Evolutionary conservation across 768 basidiomycete genomes (phyloP).

Genomic region (Crassisporium funariophilum): DNA sequence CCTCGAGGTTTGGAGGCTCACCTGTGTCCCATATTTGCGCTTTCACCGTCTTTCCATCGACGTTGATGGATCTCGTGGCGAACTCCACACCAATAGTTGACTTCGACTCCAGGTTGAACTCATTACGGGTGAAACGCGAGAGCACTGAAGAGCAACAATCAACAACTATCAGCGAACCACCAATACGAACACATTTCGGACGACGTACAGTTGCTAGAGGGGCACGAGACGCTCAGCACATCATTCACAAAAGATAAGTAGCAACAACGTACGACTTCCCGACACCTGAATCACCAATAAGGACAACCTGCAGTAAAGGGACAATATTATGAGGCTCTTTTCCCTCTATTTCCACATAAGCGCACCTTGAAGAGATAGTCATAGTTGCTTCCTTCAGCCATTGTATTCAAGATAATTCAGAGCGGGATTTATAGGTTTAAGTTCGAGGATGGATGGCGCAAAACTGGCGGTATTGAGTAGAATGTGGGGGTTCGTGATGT

Average conservation of each 20-base stretch:
- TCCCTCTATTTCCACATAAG: background rate
- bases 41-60: slow-evolving; percentile 97
- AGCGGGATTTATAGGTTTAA: slow-evolving; percentile 8
- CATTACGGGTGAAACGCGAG: slow-evolving; percentile 98
- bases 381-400: slow-evolving; percentile 95
- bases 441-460: slow-evolving; percentile 5
- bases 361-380: slow-evolving; percentile 97
- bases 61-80: slow-evolving; percentile 90
- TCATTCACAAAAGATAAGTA: slow-evolving; percentile 4
- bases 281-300: slow-evolving; percentile 99
- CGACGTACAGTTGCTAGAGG: slow-evolving; percentile 64
- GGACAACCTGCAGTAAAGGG: slow-evolving; percentile 70
- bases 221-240: slow-evolving; percentile 7
- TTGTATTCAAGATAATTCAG: slow-evolving; percentile 39
- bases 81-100: slow-evolving; percentile 99
- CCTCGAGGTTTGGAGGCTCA: slow-evolving; percentile 37
- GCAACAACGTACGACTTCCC: slow-evolving; percentile 90
- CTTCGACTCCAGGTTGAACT: slow-evolving; percentile 99
- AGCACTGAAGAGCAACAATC: slow-evolving; percentile 64
- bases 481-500: slow-evolving; percentile 1
- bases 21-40: slow-evolving; percentile 99
- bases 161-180: slow-evolving; percentile 7
- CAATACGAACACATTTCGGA: background rate
- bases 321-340: slow-evolving; percentile 8
- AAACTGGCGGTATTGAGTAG: slow-evolving; percentile 24